These are phyloP conservation scores for Coemansia guatemalensis DNA, from an alignment of 192 early-diverging fungal genomes.

Conservation along the genomic window DNA sequence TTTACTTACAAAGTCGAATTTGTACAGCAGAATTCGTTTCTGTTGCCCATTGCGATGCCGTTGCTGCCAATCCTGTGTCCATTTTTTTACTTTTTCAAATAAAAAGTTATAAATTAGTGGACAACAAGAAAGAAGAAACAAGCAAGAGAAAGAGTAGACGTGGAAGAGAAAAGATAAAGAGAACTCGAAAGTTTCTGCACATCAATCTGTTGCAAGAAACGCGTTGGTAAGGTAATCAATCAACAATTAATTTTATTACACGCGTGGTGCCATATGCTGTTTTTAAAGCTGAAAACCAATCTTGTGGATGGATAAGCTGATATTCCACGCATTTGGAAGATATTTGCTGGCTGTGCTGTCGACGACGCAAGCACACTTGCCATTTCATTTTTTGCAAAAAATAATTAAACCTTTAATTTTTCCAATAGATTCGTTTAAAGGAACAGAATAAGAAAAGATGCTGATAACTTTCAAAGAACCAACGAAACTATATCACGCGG, in stretches of 20 bases:
- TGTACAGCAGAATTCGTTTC: slow-evolving; percentile 43
- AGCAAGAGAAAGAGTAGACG: background rate
- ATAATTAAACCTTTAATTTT: no score
- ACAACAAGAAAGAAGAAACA: background rate
- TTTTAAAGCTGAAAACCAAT: background rate
- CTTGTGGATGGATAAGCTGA: no score
- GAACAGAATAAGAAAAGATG: slow-evolving; percentile 6
- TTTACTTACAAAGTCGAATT: slow-evolving; percentile 35
- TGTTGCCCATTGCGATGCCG: slow-evolving; percentile 43
- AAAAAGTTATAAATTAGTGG: background rate
- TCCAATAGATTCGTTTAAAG: background rate
- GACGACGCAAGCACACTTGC: no score
- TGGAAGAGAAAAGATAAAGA: slow-evolving; percentile 4
- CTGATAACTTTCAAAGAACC: slow-evolving; percentile 14
- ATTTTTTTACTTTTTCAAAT: slow-evolving; percentile 18
- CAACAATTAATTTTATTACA: background rate
- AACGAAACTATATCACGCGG: slow-evolving; percentile 46
- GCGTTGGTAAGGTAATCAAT: background rate
- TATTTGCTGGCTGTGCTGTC: no score
- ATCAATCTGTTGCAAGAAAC: no score
- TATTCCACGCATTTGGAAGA: no score
- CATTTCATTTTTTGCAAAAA: no score
- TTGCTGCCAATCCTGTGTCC: slow-evolving; percentile 31
- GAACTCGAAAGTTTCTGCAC: background rate
- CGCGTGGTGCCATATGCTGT: background rate